These are phyloP conservation scores for Aurantiochytrium sp. DNA, from an alignment of 108 stramenopile genomes.

Conservation along the genomic window DNA sequence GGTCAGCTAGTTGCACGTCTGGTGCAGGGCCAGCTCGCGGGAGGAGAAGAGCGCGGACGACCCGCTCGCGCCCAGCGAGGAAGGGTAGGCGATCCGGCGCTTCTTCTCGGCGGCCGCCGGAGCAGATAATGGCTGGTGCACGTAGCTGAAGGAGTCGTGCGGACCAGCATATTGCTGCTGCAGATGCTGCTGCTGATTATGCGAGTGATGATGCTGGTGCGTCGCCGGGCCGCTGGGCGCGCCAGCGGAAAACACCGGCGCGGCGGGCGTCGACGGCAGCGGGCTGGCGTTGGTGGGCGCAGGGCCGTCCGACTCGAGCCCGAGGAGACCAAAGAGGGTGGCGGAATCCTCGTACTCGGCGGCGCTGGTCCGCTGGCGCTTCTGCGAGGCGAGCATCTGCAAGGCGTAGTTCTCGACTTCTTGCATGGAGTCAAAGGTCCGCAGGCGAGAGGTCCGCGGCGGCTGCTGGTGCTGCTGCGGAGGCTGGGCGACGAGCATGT, in stretches of 20 bases:
- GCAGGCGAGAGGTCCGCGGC: not conserved
- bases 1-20: not conserved
- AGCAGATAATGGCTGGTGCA: not conserved
- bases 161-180: not conserved
- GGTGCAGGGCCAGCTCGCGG: not conserved
- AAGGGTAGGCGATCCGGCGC: not conserved
- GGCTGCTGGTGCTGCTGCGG: not conserved
- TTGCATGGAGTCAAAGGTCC: not conserved
- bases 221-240: too few species aligned
- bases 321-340: not conserved
- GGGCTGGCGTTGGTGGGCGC: not conserved
- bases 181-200: too few species aligned
- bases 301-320: not conserved
- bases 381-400: not conserved
- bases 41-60: not conserved
- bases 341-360: not conserved
- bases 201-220: too few species aligned
- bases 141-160: not conserved
- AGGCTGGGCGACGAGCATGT: too few species aligned
- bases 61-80: not conserved
- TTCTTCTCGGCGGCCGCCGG: not conserved
- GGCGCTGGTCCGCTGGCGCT: not conserved
- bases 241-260: too few species aligned
- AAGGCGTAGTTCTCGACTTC: not conserved
- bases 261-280: not conserved